phyloP scores from a whole-genome alignment of 768 basidiomycete species.

The Lentinus tigrinus region DNA sequence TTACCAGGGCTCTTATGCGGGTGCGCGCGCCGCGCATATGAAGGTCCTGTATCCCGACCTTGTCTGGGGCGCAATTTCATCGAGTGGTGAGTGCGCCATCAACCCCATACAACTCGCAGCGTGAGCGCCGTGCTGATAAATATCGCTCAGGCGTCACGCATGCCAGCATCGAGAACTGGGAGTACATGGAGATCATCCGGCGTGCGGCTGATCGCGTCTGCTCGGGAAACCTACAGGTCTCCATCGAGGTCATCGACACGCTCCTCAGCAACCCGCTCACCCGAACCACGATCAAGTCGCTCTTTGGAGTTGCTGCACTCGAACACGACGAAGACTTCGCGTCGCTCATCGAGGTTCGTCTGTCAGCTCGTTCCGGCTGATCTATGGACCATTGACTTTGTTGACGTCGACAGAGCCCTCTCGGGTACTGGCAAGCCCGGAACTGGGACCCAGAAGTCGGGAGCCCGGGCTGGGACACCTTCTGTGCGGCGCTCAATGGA shows the following conservation, averaged over 20 bases:
- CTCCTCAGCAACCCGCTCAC: conserved; percentile 48
- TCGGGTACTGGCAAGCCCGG: conserved; percentile 78
- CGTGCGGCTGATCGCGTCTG: conserved; percentile 64
- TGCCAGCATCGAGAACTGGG: conserved; percentile 77
- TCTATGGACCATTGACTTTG: not conserved
- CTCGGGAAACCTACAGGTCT: conserved; percentile 52
- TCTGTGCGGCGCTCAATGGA: conserved; percentile 56
- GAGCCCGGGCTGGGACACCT: conserved; percentile 62
- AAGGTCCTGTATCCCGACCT: conserved; percentile 81
- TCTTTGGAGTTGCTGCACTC: conserved; percentile 74
- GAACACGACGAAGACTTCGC: conserved; percentile 78
- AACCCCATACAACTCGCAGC: too few species aligned
- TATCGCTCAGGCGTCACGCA: conserved; percentile 71
- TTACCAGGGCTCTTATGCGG: conserved; percentile 80
- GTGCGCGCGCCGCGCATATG: conserved; percentile 93
- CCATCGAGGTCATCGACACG: conserved; percentile 60
- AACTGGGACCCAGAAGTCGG: conserved; percentile 81
- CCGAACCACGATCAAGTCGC: conserved; percentile 55
- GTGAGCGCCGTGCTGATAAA: too few species aligned
- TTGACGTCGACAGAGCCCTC: conserved; percentile 49
- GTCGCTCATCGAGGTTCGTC: conserved; percentile 58
- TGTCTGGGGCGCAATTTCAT: conserved; percentile 88
- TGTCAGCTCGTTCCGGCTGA: too few species aligned
- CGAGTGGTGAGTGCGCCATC: conserved; percentile 56
- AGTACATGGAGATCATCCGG: conserved; percentile 85